Percentiles rank a stretch among this genome's conserved stretches.
These are phyloP conservation scores for Penicillium waksmanii DNA, from an alignment of 495 filamentous ascomycete genomes.

Conservation along the genomic window DNA sequence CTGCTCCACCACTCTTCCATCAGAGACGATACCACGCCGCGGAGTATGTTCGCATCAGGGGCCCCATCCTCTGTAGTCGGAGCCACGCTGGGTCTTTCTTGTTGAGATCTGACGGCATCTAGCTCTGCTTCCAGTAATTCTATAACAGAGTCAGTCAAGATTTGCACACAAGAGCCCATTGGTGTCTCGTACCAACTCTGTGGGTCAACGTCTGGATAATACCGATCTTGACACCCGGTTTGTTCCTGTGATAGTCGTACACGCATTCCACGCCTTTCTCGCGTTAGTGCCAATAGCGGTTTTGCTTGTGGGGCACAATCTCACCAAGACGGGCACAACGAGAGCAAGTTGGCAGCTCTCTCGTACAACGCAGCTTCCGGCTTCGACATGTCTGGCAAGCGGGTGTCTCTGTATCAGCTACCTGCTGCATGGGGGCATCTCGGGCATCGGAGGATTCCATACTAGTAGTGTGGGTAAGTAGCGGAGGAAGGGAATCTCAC, in stretches of 20 bases:
- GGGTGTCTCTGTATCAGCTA: slow-evolving; percentile 7
- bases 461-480: not conserved
- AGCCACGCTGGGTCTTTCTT: not conserved
- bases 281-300: not conserved
- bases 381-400: slow-evolving; percentile 15
- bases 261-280: not conserved
- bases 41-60: not conserved
- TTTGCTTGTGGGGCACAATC: not conserved
- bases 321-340: not conserved
- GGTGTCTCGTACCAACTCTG: not conserved
- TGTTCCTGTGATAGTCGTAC: not conserved
- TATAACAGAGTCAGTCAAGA: not conserved
- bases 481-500: not conserved
- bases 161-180: not conserved
- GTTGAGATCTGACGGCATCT: not conserved
- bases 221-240: not conserved
- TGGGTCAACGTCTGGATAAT: not conserved
- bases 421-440: not conserved
- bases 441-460: not conserved
- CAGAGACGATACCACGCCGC: not conserved
- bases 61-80: not conserved
- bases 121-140: not conserved
- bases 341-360: not conserved
- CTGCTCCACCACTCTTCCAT: not conserved
- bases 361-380: slow-evolving; percentile 1